These are phyloP conservation scores for Camellia sinensis DNA, from an alignment of 148 eudicot genomes.

Conservation along the genomic window DNA sequence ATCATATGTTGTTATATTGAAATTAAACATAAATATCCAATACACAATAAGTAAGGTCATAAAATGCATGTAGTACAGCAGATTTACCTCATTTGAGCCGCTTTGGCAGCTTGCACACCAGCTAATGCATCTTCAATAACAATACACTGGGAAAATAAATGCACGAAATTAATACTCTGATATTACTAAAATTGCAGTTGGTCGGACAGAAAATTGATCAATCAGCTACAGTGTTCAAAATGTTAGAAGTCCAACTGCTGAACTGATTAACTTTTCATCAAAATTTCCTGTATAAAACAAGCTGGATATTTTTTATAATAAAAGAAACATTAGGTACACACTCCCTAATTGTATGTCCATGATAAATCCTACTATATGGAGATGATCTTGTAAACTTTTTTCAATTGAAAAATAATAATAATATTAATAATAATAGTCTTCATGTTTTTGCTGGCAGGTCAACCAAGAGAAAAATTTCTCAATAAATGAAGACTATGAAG, in stretches of 20 bases:
- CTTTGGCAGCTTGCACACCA: constrained; percentile 93
- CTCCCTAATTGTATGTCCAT: not conserved
- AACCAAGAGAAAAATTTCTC: not conserved
- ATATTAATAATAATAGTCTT: not conserved
- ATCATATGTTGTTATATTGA: not conserved
- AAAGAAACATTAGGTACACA: not conserved
- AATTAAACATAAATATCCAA: constrained; percentile 1
- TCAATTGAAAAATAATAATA: not conserved
- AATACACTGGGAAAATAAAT: constrained; percentile 54
- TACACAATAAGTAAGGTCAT: not conserved
- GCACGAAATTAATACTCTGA: constrained; percentile 1
- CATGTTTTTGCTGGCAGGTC: not conserved
- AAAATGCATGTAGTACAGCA: constrained; percentile 1
- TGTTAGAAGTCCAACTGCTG: not conserved
- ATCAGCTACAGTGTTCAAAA: not conserved
- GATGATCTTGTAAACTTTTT: not conserved
- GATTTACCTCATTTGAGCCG: constrained; percentile 86
- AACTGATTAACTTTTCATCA: not conserved
- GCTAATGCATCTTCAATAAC: constrained; percentile 99
- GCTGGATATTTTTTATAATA: not conserved
- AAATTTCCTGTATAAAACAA: not conserved
- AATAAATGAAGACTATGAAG: not conserved
- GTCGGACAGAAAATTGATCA: not conserved
- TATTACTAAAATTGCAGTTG: constrained; percentile 9
- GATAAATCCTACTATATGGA: not conserved